phyloP scores from a whole-genome alignment of 108 stramenopile species.

The Fragilaria crotonensis region DNA sequence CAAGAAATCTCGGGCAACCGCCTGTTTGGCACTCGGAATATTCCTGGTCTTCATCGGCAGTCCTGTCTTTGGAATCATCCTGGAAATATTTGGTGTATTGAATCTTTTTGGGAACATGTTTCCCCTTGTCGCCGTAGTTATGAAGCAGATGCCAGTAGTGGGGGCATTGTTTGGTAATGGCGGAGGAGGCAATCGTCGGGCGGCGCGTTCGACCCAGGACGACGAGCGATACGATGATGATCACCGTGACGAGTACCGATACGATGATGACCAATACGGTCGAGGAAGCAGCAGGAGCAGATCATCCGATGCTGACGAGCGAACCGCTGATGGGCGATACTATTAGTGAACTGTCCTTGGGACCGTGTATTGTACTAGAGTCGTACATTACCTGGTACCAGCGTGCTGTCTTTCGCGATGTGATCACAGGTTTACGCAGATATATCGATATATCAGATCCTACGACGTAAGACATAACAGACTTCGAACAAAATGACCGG shows the following conservation, averaged over 20 bases:
- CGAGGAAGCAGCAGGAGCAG: too few species aligned
- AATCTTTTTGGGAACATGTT: conserved; percentile 95
- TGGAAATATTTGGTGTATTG: conserved; percentile 89
- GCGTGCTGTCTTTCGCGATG: too few species aligned
- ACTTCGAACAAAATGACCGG: too few species aligned
- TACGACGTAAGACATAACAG: too few species aligned
- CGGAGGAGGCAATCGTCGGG: not conserved
- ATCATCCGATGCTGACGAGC: too few species aligned
- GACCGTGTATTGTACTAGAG: too few species aligned
- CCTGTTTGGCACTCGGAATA: conserved; percentile 68
- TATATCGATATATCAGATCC: too few species aligned
- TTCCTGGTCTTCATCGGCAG: conserved; percentile 81
- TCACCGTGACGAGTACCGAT: conserved; percentile 2
- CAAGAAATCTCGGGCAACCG: conserved; percentile 75
- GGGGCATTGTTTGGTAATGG: conserved; percentile 39
- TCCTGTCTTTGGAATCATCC: conserved; percentile 80
- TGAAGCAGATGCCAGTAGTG: conserved; percentile 65
- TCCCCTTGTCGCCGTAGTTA: conserved; percentile 63
- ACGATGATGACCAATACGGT: conserved; percentile 1
- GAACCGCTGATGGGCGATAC: too few species aligned
- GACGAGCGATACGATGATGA: conserved; percentile 19
- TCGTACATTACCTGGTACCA: too few species aligned
- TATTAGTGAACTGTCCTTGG: too few species aligned
- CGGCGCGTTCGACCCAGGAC: not conserved
- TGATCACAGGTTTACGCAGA: too few species aligned